Evolutionary conservation across 768 basidiomycete genomes (phyloP).

Genomic region (Cyclocybe aegerita): DNA sequence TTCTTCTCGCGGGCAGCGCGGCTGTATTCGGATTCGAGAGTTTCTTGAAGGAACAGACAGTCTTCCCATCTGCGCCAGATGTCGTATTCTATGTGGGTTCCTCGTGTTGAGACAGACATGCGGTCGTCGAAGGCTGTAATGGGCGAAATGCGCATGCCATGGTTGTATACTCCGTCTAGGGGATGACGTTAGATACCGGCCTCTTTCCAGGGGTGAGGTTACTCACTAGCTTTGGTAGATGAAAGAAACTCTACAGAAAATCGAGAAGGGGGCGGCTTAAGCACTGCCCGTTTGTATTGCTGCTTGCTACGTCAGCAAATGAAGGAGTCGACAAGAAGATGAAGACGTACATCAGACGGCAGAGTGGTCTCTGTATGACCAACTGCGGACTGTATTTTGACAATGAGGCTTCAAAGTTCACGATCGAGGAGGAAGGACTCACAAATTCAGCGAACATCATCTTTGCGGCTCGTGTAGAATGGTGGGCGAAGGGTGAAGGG

Average conservation of each 20-base stretch:
- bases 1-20: constrained; percentile 67
- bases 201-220: neutral
- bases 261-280: constrained; percentile 53
- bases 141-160: constrained; percentile 62
- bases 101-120: constrained; percentile 36
- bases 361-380: constrained; percentile 11
- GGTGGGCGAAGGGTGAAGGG: no score
- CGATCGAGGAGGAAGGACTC: constrained; percentile 1
- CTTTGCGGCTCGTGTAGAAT: neutral
- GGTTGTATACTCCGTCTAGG: constrained; percentile 52
- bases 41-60: constrained; percentile 73
- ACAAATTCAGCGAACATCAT: constrained; percentile 13
- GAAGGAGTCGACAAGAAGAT: neutral
- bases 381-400: constrained; percentile 1
- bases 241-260: constrained; percentile 61
- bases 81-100: constrained; percentile 54
- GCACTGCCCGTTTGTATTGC: constrained; percentile 63
- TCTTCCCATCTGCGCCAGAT: constrained; percentile 85
- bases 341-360: constrained; percentile 9
- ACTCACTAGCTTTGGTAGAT: constrained; percentile 57
- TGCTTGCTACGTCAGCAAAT: constrained; percentile 19
- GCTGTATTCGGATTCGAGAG: constrained; percentile 64
- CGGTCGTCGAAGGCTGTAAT: constrained; percentile 32
- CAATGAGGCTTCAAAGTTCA: neutral
- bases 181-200: constrained; percentile 6